These are phyloP conservation scores for Austroboletus eburneus DNA, from an alignment of 768 basidiomycete genomes.

Conservation along the genomic window DNA sequence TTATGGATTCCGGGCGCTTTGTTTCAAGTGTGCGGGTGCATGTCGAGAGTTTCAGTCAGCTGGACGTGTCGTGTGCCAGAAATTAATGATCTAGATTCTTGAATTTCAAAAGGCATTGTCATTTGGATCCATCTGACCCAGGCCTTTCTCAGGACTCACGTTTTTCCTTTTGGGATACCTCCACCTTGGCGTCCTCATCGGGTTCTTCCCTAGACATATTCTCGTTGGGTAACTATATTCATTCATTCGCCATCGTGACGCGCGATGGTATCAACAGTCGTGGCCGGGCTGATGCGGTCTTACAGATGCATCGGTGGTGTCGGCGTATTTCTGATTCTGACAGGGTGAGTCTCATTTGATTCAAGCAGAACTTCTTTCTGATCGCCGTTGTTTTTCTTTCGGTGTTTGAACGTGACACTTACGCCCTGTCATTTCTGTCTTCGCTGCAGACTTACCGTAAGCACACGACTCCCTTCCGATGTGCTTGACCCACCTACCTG, in stretches of 20 bases:
- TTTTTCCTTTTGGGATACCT: constrained; percentile 87
- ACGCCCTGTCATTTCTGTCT: background rate
- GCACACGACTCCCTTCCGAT: constrained; percentile 76
- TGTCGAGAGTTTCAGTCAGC: background rate
- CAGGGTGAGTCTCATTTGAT: constrained; percentile 52
- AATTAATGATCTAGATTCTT: constrained; percentile 3
- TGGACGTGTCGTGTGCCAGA: background rate
- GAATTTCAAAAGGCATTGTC: constrained; percentile 11
- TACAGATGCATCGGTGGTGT: constrained; percentile 88
- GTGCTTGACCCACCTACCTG: constrained; percentile 62
- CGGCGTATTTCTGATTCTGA: constrained; percentile 86
- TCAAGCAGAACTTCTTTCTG: background rate
- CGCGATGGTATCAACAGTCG: background rate
- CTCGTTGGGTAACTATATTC: constrained; percentile 71
- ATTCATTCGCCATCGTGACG: background rate
- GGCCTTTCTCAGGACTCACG: constrained; percentile 37
- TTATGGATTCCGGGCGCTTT: background rate
- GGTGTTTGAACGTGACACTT: background rate
- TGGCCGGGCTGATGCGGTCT: background rate
- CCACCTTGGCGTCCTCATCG: constrained; percentile 78
- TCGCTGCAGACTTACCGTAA: constrained; percentile 68
- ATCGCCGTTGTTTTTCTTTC: background rate
- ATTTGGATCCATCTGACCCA: constrained; percentile 7
- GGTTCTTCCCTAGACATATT: constrained; percentile 96
- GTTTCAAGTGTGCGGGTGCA: background rate